Percentiles rank a stretch among this genome's conserved stretches.
Evolutionary conservation across 1,139 yeast species (phyloP).

Genomic region (Geotrichum fermentans): DNA sequence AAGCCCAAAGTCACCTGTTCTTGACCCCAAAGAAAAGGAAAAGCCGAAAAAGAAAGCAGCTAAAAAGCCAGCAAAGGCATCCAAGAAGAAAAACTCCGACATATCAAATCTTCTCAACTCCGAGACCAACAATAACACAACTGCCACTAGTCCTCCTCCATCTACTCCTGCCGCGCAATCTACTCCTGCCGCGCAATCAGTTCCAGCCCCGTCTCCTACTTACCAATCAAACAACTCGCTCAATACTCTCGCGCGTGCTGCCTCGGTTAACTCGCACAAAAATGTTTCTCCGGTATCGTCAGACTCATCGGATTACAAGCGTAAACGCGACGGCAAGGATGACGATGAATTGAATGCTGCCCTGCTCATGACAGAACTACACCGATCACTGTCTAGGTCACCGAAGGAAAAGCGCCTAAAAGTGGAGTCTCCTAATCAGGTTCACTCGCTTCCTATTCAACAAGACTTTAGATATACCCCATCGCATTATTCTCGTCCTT

Average conservation of each 20-base stretch:
- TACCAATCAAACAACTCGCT: neutral
- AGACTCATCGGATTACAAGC: neutral
- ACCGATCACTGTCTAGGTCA: neutral
- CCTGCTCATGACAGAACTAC: conserved; percentile 24
- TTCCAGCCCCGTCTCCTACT: neutral
- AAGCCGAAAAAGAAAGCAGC: neutral
- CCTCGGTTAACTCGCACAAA: conserved; percentile 13
- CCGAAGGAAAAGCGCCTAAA: conserved; percentile 2
- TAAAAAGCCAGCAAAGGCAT: neutral
- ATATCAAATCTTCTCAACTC: too few relatives aligned
- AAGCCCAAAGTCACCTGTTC: neutral
- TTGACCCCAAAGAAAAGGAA: neutral
- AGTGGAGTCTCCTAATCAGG: conserved; percentile 10
- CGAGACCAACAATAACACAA: neutral
- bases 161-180: neutral
- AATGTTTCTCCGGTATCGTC: conserved; percentile 3
- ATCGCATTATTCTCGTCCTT: conserved; percentile 1
- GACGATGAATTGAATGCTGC: conserved; percentile 30
- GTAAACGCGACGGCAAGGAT: conserved; percentile 1
- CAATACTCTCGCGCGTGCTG: conserved; percentile 16
- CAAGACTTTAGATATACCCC: conserved; percentile 3
- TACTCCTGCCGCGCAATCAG: too few relatives aligned
- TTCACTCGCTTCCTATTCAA: conserved; percentile 16
- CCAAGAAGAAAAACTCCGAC: too few relatives aligned
- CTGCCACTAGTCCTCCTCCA: conserved; percentile 1